Percentiles rank a stretch among this genome's conserved stretches.
These are phyloP conservation scores for Wickerhamiella brachini DNA, from an alignment of 805 yeast species.

Conservation along the genomic window DNA sequence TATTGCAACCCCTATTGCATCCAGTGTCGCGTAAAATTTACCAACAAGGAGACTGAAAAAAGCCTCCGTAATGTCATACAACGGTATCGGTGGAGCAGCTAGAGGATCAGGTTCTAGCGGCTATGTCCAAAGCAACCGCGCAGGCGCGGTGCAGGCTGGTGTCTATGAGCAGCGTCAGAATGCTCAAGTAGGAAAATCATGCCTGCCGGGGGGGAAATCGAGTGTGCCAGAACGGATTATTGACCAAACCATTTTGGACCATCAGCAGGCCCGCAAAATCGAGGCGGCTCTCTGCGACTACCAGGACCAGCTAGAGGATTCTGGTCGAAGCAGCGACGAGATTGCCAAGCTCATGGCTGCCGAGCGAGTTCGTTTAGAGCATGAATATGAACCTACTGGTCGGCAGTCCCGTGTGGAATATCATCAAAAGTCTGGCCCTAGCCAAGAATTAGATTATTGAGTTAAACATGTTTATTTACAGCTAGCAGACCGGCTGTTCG, in stretches of 20 bases:
- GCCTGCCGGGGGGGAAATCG: too few relatives aligned
- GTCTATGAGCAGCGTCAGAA: not conserved
- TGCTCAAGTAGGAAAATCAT: not conserved
- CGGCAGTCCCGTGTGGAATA: not conserved
- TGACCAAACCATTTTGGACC: conserved; percentile 19
- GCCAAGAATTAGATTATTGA: too few relatives aligned
- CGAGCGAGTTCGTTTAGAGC: conserved; percentile 1
- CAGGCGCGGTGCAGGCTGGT: conserved; percentile 2
- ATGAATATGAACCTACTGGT: not conserved
- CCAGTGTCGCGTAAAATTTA: too few relatives aligned
- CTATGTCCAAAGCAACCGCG: conserved; percentile 20
- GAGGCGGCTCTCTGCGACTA: conserved; percentile 10
- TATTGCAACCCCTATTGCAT: too few relatives aligned
- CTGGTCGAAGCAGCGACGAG: not conserved
- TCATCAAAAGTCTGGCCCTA: not conserved
- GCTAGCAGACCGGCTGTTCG: too few relatives aligned
- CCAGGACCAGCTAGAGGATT: conserved; percentile 9
- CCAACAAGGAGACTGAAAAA: too few relatives aligned
- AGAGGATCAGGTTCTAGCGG: conserved; percentile 27
- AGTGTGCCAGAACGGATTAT: too few relatives aligned
- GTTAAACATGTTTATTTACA: too few relatives aligned
- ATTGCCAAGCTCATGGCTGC: not conserved
- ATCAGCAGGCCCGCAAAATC: conserved; percentile 12
- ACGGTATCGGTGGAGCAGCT: conserved; percentile 25
- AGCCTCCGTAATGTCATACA: conserved; percentile 19